phyloP scores from a whole-genome alignment of 2,329 filamentous ascomycete genomes.

The Aureobasidium namibiae region DNA sequence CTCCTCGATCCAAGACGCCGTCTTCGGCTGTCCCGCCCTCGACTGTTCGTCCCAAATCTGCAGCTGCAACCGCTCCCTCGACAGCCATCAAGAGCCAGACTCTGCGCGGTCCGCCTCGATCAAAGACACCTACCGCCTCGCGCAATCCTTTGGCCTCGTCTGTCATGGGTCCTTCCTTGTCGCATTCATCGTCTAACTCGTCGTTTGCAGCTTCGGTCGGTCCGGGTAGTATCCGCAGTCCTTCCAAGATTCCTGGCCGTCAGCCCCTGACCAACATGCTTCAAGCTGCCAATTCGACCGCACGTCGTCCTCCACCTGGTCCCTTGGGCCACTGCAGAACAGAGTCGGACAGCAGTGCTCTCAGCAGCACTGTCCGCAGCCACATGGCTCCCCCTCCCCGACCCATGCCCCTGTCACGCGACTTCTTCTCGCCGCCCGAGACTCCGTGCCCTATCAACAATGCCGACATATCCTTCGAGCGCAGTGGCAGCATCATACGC shows the following conservation, averaged over 20 bases:
- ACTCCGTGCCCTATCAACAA: constrained; percentile 23
- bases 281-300: constrained; percentile 71
- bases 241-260: constrained; percentile 62
- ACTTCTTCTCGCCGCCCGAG: constrained; percentile 52
- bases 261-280: constrained; percentile 61
- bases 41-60: constrained; percentile 20
- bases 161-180: constrained; percentile 16
- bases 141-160: constrained; percentile 21
- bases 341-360: constrained; percentile 28
- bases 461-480: constrained; percentile 35
- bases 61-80: constrained; percentile 27
- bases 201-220: constrained; percentile 30
- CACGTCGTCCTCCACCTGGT: constrained; percentile 49
- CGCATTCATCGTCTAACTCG: constrained; percentile 26
- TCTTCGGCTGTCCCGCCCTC: not conserved
- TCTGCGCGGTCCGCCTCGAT: constrained; percentile 21
- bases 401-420: constrained; percentile 63
- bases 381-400: constrained; percentile 33
- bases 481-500: constrained; percentile 51
- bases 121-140: constrained; percentile 32
- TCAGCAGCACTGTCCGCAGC: constrained; percentile 28
- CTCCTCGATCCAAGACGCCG: constrained; percentile 11
- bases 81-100: constrained; percentile 3
- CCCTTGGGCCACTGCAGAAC: constrained; percentile 27
- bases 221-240: constrained; percentile 39